phyloP scores from a whole-genome alignment of 345 rosid species.

The Pistacia integerrima region DNA sequence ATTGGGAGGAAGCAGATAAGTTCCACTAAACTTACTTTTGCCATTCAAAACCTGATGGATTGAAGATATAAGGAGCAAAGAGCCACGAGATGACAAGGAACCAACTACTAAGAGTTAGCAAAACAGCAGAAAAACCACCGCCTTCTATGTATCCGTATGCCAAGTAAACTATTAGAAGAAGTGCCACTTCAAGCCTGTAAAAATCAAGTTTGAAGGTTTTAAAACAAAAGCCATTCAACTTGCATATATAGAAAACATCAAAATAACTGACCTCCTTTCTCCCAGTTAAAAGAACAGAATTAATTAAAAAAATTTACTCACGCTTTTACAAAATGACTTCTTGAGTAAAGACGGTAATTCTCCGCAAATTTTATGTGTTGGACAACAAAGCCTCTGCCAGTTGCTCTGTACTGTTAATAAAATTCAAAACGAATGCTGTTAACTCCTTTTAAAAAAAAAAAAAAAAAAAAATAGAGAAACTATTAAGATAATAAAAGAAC shows the following conservation, averaged over 20 bases:
- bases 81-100: slow-evolving; percentile 98
- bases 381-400: slow-evolving; percentile 99
- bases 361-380: slow-evolving; percentile 98
- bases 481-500: too few species aligned
- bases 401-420: slow-evolving; percentile 82
- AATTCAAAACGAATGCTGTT: slow-evolving; percentile 25
- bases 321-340: slow-evolving; percentile 99
- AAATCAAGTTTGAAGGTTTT: slow-evolving; percentile 20
- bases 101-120: slow-evolving; percentile 95
- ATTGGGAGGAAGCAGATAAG: neutral
- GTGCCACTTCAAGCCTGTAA: slow-evolving; percentile 92
- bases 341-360: slow-evolving; percentile 92
- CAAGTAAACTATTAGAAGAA: slow-evolving; percentile 89
- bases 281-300: neutral
- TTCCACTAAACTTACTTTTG: slow-evolving; percentile 68
- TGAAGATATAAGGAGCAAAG: slow-evolving; percentile 97
- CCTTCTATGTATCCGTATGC: slow-evolving; percentile 83
- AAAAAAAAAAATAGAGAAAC: too few species aligned
- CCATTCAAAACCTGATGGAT: slow-evolving; percentile 99
- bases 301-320: slow-evolving; percentile 39
- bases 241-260: slow-evolving; percentile 1
- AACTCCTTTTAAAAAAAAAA: neutral
- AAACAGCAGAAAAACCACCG: slow-evolving; percentile 71
- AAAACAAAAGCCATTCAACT: slow-evolving; percentile 10
- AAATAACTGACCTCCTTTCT: neutral